phyloP scores from a whole-genome alignment of 2,329 filamentous ascomycete species.

The Aspergillus aculeatinus region DNA sequence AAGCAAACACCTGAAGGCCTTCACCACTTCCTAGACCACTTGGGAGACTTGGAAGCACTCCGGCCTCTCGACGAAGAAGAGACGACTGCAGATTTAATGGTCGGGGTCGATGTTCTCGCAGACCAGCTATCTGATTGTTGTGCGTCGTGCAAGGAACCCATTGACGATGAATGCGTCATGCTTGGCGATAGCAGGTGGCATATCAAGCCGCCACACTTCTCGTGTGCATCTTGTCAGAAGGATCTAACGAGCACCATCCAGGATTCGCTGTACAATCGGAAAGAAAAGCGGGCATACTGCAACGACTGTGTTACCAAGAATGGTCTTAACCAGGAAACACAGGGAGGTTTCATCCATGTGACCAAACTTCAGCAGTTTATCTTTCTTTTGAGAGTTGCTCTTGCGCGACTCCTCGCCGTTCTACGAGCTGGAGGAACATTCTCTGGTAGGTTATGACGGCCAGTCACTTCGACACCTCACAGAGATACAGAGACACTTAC shows the following conservation, averaged over 20 bases:
- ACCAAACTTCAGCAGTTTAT: constrained; percentile 92
- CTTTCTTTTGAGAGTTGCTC: constrained; percentile 84
- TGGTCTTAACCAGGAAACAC: constrained; percentile 55
- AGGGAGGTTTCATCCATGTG: constrained; percentile 68
- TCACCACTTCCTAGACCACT: constrained; percentile 77
- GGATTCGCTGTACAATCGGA: constrained; percentile 70
- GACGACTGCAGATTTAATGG: constrained; percentile 61
- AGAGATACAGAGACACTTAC: not conserved
- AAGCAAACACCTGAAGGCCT: constrained; percentile 71
- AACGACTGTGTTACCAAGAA: constrained; percentile 57
- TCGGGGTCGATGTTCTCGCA: constrained; percentile 65
- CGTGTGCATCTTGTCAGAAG: constrained; percentile 67
- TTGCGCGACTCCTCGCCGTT: constrained; percentile 84
- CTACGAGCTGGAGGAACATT: constrained; percentile 79
- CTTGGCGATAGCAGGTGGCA: constrained; percentile 79
- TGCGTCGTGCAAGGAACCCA: constrained; percentile 74
- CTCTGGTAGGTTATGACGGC: constrained; percentile 50
- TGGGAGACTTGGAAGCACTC: constrained; percentile 77
- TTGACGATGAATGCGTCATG: constrained; percentile 89
- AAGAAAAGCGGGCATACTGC: constrained; percentile 71
- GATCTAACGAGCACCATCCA: constrained; percentile 68
- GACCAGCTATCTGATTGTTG: constrained; percentile 84
- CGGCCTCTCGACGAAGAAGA: constrained; percentile 64
- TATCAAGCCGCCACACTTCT: constrained; percentile 65
- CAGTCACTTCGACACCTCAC: not conserved